These are phyloP conservation scores for Histomonas meleagridis DNA, from an alignment of 208 protist genomes.

Conservation along the genomic window DNA sequence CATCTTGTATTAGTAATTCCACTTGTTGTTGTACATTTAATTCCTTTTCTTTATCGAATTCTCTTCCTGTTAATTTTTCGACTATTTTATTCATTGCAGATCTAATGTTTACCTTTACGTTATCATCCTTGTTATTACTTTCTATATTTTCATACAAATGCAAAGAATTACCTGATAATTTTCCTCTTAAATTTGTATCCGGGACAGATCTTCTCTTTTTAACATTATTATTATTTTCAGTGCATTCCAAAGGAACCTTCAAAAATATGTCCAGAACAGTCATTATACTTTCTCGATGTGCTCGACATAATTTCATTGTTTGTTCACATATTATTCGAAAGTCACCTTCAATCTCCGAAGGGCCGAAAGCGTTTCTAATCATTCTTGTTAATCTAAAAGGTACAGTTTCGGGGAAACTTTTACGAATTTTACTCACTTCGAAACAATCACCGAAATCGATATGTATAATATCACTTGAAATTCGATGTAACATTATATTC, in stretches of 20 bases:
- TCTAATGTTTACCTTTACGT: too few species aligned
- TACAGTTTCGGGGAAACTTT: not conserved
- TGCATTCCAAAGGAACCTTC: not conserved
- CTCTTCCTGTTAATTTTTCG: not conserved
- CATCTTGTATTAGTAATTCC: not conserved
- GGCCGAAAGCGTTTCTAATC: not conserved
- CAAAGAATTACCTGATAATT: too few species aligned
- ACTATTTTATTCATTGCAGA: not conserved
- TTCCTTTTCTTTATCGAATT: not conserved
- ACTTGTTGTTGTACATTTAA: not conserved
- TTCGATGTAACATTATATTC: not conserved
- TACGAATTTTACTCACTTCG: not conserved
- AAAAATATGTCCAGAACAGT: not conserved
- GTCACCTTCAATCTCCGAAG: not conserved
- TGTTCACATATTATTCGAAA: not conserved
- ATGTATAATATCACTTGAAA: not conserved
- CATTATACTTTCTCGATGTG: not conserved
- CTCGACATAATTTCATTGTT: not conserved
- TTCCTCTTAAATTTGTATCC: too few species aligned
- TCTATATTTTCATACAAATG: too few species aligned
- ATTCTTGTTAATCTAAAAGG: not conserved
- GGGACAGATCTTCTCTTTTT: too few species aligned
- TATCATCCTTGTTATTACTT: too few species aligned
- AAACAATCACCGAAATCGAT: not conserved
- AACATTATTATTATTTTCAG: too few species aligned